Conservation (phyloP, 2,329 filamentous ascomycete genomes). For the Fusarium succisae region DNA sequence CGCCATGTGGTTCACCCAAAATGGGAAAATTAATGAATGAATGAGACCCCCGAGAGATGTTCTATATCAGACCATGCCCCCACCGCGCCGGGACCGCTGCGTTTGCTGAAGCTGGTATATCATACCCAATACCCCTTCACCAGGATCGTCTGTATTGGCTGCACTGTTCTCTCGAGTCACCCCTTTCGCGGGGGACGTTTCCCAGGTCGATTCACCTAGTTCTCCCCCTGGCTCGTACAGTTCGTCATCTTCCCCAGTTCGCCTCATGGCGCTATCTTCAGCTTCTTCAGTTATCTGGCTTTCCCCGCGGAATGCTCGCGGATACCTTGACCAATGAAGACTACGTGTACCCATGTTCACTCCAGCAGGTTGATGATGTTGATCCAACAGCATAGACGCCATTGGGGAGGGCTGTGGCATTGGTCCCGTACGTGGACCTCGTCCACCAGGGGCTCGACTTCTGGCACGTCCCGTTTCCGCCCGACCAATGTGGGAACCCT, state of each 20-base stretch:
- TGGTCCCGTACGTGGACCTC: slow-evolving; percentile 46
- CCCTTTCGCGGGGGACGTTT: slow-evolving; percentile 62
- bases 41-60: not conserved
- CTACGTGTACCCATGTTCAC: slow-evolving; percentile 57
- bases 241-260: slow-evolving; percentile 62
- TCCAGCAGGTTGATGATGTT: slow-evolving; percentile 74
- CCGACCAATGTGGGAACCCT: slow-evolving; percentile 56
- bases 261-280: slow-evolving; percentile 52
- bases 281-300: slow-evolving; percentile 66
- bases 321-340: slow-evolving; percentile 56
- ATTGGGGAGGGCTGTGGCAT: slow-evolving; percentile 70
- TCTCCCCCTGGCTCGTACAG: slow-evolving; percentile 61
- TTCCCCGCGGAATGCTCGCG: slow-evolving; percentile 58
- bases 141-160: slow-evolving; percentile 56
- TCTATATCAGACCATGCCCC: slow-evolving; percentile 48
- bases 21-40: not conserved
- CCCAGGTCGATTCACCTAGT: slow-evolving; percentile 69
- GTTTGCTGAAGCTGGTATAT: slow-evolving; percentile 68
- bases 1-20: not conserved
- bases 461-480: slow-evolving; percentile 56
- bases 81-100: slow-evolving; percentile 59
- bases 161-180: slow-evolving; percentile 63
- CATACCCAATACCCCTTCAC: slow-evolving; percentile 65
- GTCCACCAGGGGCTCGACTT: slow-evolving; percentile 51
- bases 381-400: slow-evolving; percentile 78